Conservation (phyloP, 805 yeast species). For the Suhomyces sp. region DNA sequence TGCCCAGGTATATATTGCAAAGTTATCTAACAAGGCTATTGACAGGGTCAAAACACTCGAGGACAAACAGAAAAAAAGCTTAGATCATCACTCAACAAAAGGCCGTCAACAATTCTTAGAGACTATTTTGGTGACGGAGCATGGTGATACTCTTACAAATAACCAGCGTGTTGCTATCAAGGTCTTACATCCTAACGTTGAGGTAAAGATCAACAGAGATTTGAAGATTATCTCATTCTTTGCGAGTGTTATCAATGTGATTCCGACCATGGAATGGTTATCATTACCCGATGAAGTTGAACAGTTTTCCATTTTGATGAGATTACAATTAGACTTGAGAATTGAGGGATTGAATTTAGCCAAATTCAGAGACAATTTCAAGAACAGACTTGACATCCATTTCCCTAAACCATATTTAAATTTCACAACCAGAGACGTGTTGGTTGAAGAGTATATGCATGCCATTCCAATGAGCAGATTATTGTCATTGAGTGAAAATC, state of each 20-base stretch:
- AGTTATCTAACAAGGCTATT: slow-evolving; percentile 49
- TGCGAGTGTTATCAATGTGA: slow-evolving; percentile 63
- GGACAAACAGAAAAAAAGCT: neutral
- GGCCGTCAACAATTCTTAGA: slow-evolving; percentile 31
- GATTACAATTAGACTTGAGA: slow-evolving; percentile 81
- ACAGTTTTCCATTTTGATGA: slow-evolving; percentile 84
- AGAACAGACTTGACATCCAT: slow-evolving; percentile 54
- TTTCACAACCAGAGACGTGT: slow-evolving; percentile 64
- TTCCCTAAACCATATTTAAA: slow-evolving; percentile 77
- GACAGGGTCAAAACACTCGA: slow-evolving; percentile 32
- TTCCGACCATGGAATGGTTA: slow-evolving; percentile 98
- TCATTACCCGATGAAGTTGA: slow-evolving; percentile 92
- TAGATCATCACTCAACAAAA: no score
- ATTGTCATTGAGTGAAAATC: slow-evolving; percentile 47
- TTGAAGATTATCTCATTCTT: slow-evolving; percentile 78
- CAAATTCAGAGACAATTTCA: slow-evolving; percentile 70
- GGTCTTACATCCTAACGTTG: slow-evolving; percentile 88
- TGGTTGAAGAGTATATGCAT: slow-evolving; percentile 81
- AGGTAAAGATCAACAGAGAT: slow-evolving; percentile 71
- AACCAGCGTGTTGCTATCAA: slow-evolving; percentile 79
- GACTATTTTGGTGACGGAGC: slow-evolving; percentile 35
- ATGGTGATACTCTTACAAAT: slow-evolving; percentile 32
- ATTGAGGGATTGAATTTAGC: slow-evolving; percentile 83
- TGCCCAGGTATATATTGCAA: slow-evolving; percentile 89
- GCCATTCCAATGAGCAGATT: slow-evolving; percentile 82